Percentiles rank a stretch among this genome's conserved stretches.
Evolutionary conservation across 495 filamentous ascomycete genomes (phyloP).

Genomic region (Podospora anserina): DNA sequence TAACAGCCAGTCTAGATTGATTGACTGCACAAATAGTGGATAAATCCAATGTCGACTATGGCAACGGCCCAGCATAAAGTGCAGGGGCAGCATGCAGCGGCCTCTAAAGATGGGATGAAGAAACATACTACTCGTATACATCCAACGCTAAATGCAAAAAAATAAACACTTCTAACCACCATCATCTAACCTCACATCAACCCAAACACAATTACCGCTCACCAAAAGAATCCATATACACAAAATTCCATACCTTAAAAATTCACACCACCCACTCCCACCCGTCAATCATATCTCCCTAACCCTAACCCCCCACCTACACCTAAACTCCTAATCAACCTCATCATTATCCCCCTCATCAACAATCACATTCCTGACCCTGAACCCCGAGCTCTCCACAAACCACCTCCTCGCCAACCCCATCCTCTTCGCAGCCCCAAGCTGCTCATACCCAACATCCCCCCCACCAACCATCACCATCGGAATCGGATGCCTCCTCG

Average conservation of each 20-base stretch:
- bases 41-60: neutral
- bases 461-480: slow-evolving; percentile 86
- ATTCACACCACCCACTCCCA: neutral
- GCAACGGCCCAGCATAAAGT: neutral
- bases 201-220: neutral
- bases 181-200: neutral
- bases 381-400: slow-evolving; percentile 75
- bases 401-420: slow-evolving; percentile 75
- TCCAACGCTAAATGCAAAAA: neutral
- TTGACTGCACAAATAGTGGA: neutral
- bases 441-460: slow-evolving; percentile 59
- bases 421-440: slow-evolving; percentile 58
- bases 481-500: slow-evolving; percentile 67
- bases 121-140: neutral
- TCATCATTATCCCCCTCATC: slow-evolving; percentile 32
- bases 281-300: neutral
- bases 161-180: neutral
- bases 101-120: neutral
- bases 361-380: slow-evolving; percentile 79
- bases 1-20: neutral
- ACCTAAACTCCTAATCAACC: neutral
- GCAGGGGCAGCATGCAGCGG: neutral
- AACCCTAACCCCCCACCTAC: neutral
- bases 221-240: neutral
- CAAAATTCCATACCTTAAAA: neutral